These are phyloP conservation scores for Dipodascopsis uninucleata DNA, from an alignment of 805 yeast genomes.

Conservation along the genomic window DNA sequence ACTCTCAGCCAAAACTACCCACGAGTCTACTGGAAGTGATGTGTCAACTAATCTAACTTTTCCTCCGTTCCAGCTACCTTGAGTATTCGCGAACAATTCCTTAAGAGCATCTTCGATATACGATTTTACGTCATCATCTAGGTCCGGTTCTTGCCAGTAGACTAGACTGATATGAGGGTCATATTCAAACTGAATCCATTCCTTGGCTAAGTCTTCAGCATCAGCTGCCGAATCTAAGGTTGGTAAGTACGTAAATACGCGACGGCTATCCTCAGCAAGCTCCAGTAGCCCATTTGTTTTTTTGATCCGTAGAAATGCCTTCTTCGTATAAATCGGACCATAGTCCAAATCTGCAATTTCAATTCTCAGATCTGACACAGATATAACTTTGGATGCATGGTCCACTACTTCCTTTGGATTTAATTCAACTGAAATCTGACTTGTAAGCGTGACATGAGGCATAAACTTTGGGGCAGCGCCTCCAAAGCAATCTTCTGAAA, in stretches of 20 bases:
- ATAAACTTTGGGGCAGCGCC: constrained; percentile 53
- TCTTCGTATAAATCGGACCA: constrained; percentile 52
- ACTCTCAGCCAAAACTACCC: constrained; percentile 72
- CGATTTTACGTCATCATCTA: constrained; percentile 61
- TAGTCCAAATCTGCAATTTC: constrained; percentile 44
- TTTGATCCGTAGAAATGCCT: constrained; percentile 49
- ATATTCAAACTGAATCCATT: constrained; percentile 55
- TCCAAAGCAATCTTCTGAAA: constrained; percentile 51
- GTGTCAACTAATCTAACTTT: constrained; percentile 64
- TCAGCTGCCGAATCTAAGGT: constrained; percentile 40
- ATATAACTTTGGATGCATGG: constrained; percentile 58
- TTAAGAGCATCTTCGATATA: constrained; percentile 62
- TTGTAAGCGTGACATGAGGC: constrained; percentile 74
- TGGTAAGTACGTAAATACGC: constrained; percentile 34
- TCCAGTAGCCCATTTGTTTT: constrained; percentile 48
- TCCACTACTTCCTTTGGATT: constrained; percentile 55
- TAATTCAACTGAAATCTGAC: constrained; percentile 50
- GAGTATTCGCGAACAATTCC: constrained; percentile 54
- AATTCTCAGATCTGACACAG: constrained; percentile 41
- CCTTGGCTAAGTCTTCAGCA: constrained; percentile 41
- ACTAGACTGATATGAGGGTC: constrained; percentile 72
- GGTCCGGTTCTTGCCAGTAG: constrained; percentile 61
- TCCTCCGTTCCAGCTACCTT: constrained; percentile 58
- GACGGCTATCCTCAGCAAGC: constrained; percentile 45
- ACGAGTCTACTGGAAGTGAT: constrained; percentile 65